Conservation (phyloP, 2,329 filamentous ascomycete genomes). For the Claviceps pazoutovae region DNA sequence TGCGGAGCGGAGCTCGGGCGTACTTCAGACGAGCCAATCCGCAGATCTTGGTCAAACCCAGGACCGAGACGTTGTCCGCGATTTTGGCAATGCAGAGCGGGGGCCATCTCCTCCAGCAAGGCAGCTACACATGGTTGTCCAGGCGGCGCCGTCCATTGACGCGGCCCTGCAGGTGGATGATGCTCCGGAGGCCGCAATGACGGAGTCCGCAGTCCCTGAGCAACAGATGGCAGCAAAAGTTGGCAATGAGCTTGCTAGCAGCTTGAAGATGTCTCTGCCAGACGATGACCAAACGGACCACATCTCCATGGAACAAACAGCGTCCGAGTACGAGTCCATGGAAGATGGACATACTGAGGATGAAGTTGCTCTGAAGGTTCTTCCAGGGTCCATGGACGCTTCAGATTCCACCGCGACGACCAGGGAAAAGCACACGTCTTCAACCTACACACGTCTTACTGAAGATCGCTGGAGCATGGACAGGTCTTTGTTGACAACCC, state of each 20-base stretch:
- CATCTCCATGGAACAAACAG: neutral
- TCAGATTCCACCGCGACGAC: conserved; percentile 15
- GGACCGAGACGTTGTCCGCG: neutral
- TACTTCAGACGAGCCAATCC: conserved; percentile 1
- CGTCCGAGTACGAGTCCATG: neutral
- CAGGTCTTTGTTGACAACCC: conserved; percentile 23
- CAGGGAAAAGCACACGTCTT: conserved; percentile 22
- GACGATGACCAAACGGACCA: neutral
- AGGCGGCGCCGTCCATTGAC: conserved; percentile 1
- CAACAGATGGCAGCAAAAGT: neutral
- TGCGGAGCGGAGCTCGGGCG: neutral
- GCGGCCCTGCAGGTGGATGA: neutral
- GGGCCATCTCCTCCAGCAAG: neutral
- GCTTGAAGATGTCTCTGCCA: neutral
- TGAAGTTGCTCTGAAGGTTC: neutral
- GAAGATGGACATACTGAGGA: conserved; percentile 1
- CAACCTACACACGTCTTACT: conserved; percentile 23
- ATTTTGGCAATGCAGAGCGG: neutral
- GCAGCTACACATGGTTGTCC: neutral
- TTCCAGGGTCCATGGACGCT: conserved; percentile 9
- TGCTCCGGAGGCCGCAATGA: neutral
- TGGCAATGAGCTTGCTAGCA: neutral
- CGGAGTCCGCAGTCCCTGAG: neutral
- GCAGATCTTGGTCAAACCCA: neutral
- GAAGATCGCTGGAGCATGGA: conserved; percentile 25